Percentiles rank a stretch among this genome's conserved stretches.
phyloP scores from a whole-genome alignment of 2,329 filamentous ascomycete genomes.

The Plenodomus tracheiphilus region DNA sequence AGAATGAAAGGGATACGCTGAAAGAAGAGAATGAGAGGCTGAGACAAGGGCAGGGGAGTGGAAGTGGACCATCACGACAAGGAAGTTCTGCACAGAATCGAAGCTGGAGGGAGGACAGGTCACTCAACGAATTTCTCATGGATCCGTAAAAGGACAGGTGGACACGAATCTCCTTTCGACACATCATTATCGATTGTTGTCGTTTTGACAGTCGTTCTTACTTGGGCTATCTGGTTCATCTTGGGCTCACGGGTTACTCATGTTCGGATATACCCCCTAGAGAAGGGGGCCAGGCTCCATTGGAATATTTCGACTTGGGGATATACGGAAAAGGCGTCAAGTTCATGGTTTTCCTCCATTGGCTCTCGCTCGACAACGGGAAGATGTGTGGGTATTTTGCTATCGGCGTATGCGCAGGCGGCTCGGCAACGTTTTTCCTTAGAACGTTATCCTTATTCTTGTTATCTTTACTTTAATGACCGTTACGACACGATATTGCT shows the following conservation, averaged over 20 bases:
- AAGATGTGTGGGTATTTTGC: too few relatives aligned
- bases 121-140: neutral
- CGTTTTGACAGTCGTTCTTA: too few relatives aligned
- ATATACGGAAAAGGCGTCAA: too few relatives aligned
- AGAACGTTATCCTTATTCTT: too few relatives aligned
- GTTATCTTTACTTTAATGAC: neutral
- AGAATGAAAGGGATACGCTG: slow-evolving; percentile 33
- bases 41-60: slow-evolving; percentile 7
- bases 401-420: neutral
- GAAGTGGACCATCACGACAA: neutral
- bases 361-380: too few relatives aligned
- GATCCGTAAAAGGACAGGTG: neutral
- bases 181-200: neutral
- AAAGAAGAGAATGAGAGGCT: slow-evolving; percentile 33
- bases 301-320: too few relatives aligned
- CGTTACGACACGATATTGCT: neutral
- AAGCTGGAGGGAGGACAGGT: neutral
- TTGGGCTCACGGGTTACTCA: too few relatives aligned
- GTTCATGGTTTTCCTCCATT: too few relatives aligned
- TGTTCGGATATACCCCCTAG: too few relatives aligned
- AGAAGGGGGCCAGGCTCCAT: too few relatives aligned
- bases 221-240: too few relatives aligned
- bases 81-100: neutral
- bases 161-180: neutral
- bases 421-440: too few relatives aligned